phyloP scores from a whole-genome alignment of 257 asterid genomes.

The Petunia secreta region DNA sequence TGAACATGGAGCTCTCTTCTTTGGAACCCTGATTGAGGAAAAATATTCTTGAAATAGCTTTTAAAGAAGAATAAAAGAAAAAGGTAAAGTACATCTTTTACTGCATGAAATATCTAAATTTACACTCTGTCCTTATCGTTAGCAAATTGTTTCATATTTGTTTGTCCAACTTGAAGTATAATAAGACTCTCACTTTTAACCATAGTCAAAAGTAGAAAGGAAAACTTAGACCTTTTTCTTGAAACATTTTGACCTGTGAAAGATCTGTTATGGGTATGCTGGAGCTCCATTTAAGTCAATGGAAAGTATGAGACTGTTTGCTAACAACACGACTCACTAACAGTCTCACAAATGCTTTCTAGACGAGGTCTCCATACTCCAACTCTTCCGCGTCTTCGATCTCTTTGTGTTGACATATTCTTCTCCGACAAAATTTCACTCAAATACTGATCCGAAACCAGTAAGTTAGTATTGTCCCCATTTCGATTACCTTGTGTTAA shows the following conservation, averaged over 20 bases:
- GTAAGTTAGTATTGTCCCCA: conserved; percentile 24
- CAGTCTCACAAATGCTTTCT: conserved; percentile 81
- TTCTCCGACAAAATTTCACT: conserved; percentile 75
- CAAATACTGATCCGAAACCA: conserved; percentile 61
- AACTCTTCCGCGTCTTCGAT: conserved; percentile 80
- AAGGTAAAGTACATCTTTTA: background rate
- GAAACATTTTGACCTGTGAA: background rate
- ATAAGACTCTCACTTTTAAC: background rate
- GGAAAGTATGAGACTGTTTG: background rate
- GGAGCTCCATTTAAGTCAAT: background rate
- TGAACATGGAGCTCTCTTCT: conserved; percentile 29
- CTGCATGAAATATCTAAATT: background rate
- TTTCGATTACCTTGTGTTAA: conserved; percentile 26
- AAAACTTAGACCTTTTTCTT: background rate
- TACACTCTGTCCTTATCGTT: background rate
- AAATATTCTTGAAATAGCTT: conserved; percentile 27
- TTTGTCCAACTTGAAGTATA: background rate
- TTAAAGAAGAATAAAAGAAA: conserved; percentile 7
- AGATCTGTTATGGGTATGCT: background rate
- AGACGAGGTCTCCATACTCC: conserved; percentile 88
- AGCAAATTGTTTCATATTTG: background rate
- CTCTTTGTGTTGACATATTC: conserved; percentile 52
- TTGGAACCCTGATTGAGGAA: conserved; percentile 46
- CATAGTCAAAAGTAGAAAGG: background rate
- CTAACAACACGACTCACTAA: conserved; percentile 40